These are phyloP conservation scores for Elongisporangium prolatum DNA, from an alignment of 352 stramenopile species.

Conservation along the genomic window DNA sequence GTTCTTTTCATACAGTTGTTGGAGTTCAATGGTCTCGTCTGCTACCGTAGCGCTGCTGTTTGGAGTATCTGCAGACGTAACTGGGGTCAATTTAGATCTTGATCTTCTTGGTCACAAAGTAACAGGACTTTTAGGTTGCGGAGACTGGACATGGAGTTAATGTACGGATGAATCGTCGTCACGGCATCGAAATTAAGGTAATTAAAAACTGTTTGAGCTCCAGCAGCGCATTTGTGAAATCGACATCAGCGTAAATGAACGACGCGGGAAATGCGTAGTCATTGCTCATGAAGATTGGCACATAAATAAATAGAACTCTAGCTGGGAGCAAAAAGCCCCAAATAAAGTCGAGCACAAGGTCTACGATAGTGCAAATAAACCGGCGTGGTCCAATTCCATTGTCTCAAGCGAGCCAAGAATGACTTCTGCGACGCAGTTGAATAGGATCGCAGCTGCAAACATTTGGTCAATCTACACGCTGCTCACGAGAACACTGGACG, in stretches of 20 bases:
- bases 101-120: constrained; percentile 15
- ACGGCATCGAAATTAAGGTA: constrained; percentile 18
- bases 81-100: constrained; percentile 9
- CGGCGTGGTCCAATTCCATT: constrained; percentile 16
- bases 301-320: constrained; percentile 25
- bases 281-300: constrained; percentile 16
- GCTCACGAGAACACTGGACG: constrained; percentile 23
- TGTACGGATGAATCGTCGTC: constrained; percentile 25
- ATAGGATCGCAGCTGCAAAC: constrained; percentile 22
- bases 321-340: constrained; percentile 21
- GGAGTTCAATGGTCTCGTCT: background rate
- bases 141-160: constrained; percentile 24
- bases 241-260: constrained; percentile 25
- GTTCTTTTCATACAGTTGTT: constrained; percentile 4
- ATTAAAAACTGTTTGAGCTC: constrained; percentile 36
- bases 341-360: constrained; percentile 23
- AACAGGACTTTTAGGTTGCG: constrained; percentile 25
- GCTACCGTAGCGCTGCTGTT: background rate
- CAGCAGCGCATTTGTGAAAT: constrained; percentile 20
- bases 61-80: constrained; percentile 5
- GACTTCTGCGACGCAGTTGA: constrained; percentile 24
- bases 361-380: constrained; percentile 17
- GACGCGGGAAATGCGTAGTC: constrained; percentile 13
- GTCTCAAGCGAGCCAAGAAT: constrained; percentile 16
- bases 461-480: constrained; percentile 29